Conservation (phyloP, 2,329 filamentous ascomycete species). For the Claviceps humidiphila region DNA sequence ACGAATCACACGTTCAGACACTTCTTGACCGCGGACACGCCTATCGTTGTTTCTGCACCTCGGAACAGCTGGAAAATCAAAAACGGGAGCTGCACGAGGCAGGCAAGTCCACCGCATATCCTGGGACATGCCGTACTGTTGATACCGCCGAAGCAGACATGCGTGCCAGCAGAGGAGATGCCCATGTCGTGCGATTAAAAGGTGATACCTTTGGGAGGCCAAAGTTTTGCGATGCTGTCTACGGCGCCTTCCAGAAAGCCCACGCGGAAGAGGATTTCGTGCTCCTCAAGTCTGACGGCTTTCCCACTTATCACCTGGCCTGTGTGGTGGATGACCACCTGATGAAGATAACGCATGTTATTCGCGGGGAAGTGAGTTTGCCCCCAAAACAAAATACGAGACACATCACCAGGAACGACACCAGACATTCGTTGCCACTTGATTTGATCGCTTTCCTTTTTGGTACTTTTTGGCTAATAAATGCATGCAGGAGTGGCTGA, state of each 20-base stretch:
- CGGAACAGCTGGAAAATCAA: constrained; percentile 54
- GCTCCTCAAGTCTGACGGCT: constrained; percentile 79
- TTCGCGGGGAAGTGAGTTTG: constrained; percentile 59
- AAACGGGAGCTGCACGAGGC: constrained; percentile 47
- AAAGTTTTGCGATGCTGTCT: constrained; percentile 64
- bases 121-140: constrained; percentile 58
- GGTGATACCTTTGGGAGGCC: constrained; percentile 42
- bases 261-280: constrained; percentile 66
- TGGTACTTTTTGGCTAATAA: not conserved
- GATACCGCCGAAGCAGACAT: constrained; percentile 54
- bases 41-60: constrained; percentile 86
- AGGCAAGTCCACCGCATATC: constrained; percentile 32
- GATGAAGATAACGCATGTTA: constrained; percentile 93
- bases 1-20: constrained; percentile 54
- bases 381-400: not conserved
- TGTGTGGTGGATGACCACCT: constrained; percentile 93
- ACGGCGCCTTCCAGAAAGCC: constrained; percentile 50
- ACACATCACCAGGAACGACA: not conserved
- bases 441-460: not conserved
- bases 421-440: too few relatives aligned
- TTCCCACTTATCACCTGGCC: constrained; percentile 91
- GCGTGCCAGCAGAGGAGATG: constrained; percentile 53
- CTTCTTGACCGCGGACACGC: constrained; percentile 61
- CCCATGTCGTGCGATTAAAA: constrained; percentile 66
- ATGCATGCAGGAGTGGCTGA: constrained; percentile 67